A percentile compares a stretch with the other conserved stretches of the same genome.
Conservation (phyloP, 2,329 filamentous ascomycete species). For the Chaetomium globosum region DNA sequence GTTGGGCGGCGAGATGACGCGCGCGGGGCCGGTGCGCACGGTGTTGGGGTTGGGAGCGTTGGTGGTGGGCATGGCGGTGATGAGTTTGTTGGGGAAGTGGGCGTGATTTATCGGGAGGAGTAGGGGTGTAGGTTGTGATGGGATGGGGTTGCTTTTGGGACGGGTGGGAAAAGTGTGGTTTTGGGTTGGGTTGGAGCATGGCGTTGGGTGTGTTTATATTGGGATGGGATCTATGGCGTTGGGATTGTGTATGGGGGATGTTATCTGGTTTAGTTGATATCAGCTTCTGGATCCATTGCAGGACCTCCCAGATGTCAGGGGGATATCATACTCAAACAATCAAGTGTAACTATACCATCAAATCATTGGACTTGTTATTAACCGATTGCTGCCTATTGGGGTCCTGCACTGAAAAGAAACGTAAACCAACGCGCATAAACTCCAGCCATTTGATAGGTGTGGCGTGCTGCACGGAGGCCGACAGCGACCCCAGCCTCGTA, state of each 20-base stretch:
- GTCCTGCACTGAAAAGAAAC: too few species aligned
- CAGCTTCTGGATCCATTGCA: too few species aligned
- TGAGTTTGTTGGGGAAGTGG: constrained; percentile 77
- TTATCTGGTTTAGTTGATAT: neutral
- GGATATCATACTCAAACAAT: neutral
- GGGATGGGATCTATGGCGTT: neutral
- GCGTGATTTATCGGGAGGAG: constrained; percentile 44
- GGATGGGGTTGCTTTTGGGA: neutral
- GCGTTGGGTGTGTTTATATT: neutral
- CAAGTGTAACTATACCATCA: neutral
- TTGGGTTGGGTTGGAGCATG: neutral
- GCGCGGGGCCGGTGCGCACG: constrained; percentile 54
- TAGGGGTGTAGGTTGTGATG: too few species aligned
- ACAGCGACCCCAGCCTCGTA: neutral
- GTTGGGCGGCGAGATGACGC: constrained; percentile 57
- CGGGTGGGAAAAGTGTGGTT: neutral
- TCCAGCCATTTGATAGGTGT: neutral
- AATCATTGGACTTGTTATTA: neutral
- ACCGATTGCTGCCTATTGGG: neutral
- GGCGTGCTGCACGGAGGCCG: neutral
- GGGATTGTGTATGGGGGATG: neutral
- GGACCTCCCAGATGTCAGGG: too few species aligned
- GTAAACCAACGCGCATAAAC: too few species aligned
- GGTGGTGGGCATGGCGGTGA: constrained; percentile 64
- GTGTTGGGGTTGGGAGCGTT: constrained; percentile 56